Evolutionary conservation across 2,329 filamentous ascomycete species (phyloP).

Genomic region (Monascus ruber): DNA sequence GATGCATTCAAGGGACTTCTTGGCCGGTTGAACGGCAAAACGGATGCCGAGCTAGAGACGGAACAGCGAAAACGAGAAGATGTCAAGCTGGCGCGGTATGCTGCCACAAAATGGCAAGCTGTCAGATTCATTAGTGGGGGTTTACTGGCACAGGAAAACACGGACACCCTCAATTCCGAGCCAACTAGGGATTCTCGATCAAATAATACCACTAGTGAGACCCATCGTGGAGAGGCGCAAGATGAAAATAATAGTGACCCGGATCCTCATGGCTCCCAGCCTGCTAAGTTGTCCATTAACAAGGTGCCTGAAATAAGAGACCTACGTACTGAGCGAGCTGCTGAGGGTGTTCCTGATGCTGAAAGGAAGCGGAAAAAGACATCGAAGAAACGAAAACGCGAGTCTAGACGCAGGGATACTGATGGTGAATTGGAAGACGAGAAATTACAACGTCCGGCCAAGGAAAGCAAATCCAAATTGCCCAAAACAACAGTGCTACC

Average conservation of each 20-base stretch:
- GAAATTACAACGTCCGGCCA: neutral
- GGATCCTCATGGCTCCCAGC: neutral
- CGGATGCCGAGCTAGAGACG: slow-evolving; percentile 57
- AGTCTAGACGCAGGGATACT: neutral
- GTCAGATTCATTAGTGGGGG: slow-evolving; percentile 87
- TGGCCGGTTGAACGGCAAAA: slow-evolving; percentile 80
- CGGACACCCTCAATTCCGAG: slow-evolving; percentile 22
- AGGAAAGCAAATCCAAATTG: slow-evolving; percentile 33
- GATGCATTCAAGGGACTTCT: slow-evolving; percentile 78
- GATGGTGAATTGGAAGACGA: slow-evolving; percentile 16
- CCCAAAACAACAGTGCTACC: slow-evolving; percentile 37
- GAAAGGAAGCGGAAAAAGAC: neutral
- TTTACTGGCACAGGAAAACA: slow-evolving; percentile 50
- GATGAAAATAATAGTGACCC: neutral
- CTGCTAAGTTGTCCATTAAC: neutral
- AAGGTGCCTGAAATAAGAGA: neutral
- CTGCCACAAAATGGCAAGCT: slow-evolving; percentile 62
- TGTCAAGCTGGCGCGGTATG: slow-evolving; percentile 60
- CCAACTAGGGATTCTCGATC: slow-evolving; percentile 42
- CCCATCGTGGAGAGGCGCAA: slow-evolving; percentile 3
- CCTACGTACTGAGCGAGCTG: neutral
- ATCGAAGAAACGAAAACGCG: neutral
- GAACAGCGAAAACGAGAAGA: slow-evolving; percentile 59
- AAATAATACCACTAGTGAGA: slow-evolving; percentile 31
- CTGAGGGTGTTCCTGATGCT: neutral